These are phyloP conservation scores for Leccinum truebloodii DNA, from an alignment of 768 basidiomycete species.

Conservation along the genomic window DNA sequence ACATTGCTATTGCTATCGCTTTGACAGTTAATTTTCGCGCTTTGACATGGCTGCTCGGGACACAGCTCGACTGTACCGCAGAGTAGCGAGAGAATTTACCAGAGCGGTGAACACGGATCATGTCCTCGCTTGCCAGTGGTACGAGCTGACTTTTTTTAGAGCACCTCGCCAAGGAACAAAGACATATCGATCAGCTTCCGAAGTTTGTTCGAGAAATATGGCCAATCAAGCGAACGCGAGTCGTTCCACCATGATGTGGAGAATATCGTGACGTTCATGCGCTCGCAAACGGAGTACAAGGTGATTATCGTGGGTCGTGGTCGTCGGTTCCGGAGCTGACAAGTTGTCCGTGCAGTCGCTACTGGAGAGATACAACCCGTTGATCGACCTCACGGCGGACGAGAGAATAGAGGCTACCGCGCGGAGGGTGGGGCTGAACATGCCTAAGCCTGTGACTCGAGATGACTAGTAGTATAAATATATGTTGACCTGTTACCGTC, in stretches of 20 bases:
- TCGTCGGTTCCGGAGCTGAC: constrained; percentile 4
- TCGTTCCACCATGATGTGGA: constrained; percentile 50
- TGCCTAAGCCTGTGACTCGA: constrained; percentile 73
- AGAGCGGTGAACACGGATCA: constrained; percentile 23
- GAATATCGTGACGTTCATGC: constrained; percentile 66
- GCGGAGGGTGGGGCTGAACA: constrained; percentile 81
- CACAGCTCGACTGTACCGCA: constrained; percentile 29
- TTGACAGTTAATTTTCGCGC: constrained; percentile 18
- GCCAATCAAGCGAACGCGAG: constrained; percentile 21
- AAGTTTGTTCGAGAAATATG: constrained; percentile 45
- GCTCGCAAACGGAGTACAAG: constrained; percentile 75
- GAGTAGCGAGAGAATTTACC: constrained; percentile 31
- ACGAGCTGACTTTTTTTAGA: constrained; percentile 30
- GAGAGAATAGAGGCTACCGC: constrained; percentile 86
- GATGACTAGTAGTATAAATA: constrained; percentile 6
- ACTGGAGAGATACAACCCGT: constrained; percentile 86
- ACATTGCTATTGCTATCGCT: constrained; percentile 14
- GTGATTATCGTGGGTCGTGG: constrained; percentile 44
- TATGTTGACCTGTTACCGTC: constrained; percentile 11
- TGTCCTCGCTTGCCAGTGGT: neutral
- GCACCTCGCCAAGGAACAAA: constrained; percentile 39
- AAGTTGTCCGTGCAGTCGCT: constrained; percentile 49
- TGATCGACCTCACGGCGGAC: constrained; percentile 73
- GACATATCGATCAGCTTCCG: constrained; percentile 55
- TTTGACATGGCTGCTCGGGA: constrained; percentile 28